Base-by-base conservation (phyloP, 164 flowering plant genomes). In the Magnolia changhungtana region DNA sequence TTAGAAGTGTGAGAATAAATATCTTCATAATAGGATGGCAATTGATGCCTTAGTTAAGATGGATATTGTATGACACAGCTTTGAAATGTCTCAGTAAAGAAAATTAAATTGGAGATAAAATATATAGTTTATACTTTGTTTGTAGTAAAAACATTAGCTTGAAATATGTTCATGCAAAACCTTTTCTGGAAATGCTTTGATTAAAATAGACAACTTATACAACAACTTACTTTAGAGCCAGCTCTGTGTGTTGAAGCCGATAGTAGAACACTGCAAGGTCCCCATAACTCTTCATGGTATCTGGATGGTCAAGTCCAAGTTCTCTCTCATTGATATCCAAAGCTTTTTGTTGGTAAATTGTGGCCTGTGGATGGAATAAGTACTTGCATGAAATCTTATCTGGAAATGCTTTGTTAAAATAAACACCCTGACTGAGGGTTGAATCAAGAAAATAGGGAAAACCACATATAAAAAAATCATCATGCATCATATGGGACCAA, bases 271-370 rank as follows among this genome's bases (percentile, higher is more conserved):
- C 99, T 75, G 99, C 99, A 79, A 96, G 91, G 85, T 96, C 99
- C 19, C 99, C 99, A 85, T 96, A 96, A 80, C 98, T 96, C 86
- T 96, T 96, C 99, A 96, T 96, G 61, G 99, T 96, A 82, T 96
- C 99, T 73, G 99, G 98, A 87, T 96, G 99, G 85, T 96, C 99
- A 78, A 96, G 96, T 67, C 99, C 99, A 27, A 96, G 84, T 82
- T 96, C 99, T 81, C 99, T 89, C 84, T 96, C 99, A 79, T 96
- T 96, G 80, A 96, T 96, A 82, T 96, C 99, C 87, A 96, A 80
- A 14, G 99, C 98, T 79, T 96, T 96, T 78, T 96, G 98, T 85
- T 96, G 99, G 81, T 96, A 96, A 74, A 96, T 91, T 70, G 98
- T 94, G 58, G 99, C 99, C 99, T 96, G 90, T 61, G 71, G 70